phyloP scores from a whole-genome alignment of 1,284 basidiomycete genomes.

The Sporisorium sorghi region DNA sequence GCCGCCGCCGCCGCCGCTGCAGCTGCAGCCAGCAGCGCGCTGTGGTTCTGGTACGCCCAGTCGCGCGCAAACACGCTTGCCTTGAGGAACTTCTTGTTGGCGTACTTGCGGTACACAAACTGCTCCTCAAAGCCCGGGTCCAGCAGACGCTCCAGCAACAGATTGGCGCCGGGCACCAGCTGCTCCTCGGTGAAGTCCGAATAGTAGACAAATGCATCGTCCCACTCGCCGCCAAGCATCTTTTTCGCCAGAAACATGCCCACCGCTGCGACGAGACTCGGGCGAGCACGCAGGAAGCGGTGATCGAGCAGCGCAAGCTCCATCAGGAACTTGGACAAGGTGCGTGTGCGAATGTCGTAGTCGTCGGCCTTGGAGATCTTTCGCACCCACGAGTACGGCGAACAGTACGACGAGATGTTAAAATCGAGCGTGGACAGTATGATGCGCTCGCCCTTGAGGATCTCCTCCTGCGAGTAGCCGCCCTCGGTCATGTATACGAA shows the following conservation, averaged over 20 bases:
- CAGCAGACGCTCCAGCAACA: conserved; percentile 85
- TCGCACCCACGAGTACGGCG: conserved; percentile 98
- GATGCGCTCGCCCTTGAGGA: conserved; percentile 95
- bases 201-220: conserved; percentile 92
- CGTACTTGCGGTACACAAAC: conserved; percentile 96
- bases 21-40: conserved; percentile 41
- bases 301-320: conserved; percentile 94
- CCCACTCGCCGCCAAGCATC: conserved; percentile 69
- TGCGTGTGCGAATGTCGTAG: conserved; percentile 96
- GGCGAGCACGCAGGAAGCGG: conserved; percentile 91
- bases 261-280: conserved; percentile 93
- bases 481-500: conserved; percentile 82
- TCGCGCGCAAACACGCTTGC: conserved; percentile 73
- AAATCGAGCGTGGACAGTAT: conserved; percentile 87
- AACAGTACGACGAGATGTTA: conserved; percentile 95
- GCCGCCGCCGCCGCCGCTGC: conserved; percentile 46
- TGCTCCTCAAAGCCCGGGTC: conserved; percentile 83
- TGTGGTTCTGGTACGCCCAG: conserved; percentile 70
- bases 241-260: conserved; percentile 79
- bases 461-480: conserved; percentile 86
- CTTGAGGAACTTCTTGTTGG: conserved; percentile 91
- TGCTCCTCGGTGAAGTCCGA: conserved; percentile 92
- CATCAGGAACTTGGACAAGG: conserved; percentile 91
- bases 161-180: conserved; percentile 82
- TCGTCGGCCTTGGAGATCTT: conserved; percentile 95